These are phyloP conservation scores for Leccinellum luteum DNA, from an alignment of 768 basidiomycete genomes.

Conservation along the genomic window DNA sequence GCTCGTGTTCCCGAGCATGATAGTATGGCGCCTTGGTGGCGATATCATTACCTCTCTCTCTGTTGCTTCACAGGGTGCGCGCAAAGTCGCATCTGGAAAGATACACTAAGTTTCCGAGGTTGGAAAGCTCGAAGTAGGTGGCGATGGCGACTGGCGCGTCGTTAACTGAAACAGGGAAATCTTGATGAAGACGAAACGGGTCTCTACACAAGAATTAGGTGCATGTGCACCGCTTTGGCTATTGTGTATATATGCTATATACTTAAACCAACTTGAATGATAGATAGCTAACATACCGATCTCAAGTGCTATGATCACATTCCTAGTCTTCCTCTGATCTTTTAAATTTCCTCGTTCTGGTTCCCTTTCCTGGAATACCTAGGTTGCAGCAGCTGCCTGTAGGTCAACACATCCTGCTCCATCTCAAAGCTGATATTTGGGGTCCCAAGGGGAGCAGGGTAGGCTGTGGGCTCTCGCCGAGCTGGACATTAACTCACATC, in stretches of 20 bases:
- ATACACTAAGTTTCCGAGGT: constrained; percentile 8
- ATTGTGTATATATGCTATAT: background rate
- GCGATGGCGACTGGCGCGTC: too few relatives aligned
- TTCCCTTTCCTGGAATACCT: background rate
- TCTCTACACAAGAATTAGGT: background rate
- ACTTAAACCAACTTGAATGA: too few relatives aligned
- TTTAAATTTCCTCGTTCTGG: background rate
- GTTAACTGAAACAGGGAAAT: background rate
- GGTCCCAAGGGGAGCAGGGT: background rate
- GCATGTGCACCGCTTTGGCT: background rate
- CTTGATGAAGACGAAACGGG: background rate
- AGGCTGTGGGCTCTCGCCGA: background rate
- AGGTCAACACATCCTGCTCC: background rate
- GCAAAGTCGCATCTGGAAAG: constrained; percentile 35
- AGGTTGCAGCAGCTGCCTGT: background rate
- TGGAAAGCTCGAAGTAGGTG: background rate
- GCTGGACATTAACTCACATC: background rate
- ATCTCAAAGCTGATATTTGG: background rate
- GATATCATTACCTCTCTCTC: constrained; percentile 53
- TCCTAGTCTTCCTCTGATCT: background rate
- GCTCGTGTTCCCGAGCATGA: constrained; percentile 67
- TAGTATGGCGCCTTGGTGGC: constrained; percentile 56
- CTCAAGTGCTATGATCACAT: background rate
- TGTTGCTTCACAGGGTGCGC: constrained; percentile 22
- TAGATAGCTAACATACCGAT: background rate